Evolutionary conservation across 176 grass and related monocot species (phyloP), one percentile per base, ranked within the genome.

Genomic region (Aegilops tauschii): DNA sequence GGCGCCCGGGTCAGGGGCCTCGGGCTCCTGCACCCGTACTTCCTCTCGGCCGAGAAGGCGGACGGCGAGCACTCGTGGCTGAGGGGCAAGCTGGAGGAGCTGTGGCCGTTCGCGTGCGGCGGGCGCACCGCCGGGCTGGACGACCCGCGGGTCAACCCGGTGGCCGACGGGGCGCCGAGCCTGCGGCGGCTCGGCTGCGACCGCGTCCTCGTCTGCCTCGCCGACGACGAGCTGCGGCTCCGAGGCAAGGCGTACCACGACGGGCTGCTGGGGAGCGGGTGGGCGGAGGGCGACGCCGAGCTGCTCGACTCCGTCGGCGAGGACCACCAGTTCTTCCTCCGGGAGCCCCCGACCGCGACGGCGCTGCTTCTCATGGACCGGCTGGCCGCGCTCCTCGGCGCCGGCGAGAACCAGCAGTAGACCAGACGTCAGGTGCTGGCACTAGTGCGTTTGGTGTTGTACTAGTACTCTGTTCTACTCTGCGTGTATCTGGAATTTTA

Each of bases 71-170:
- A 1, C 42, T 71, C 61, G 34, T 84, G 61, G 86, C 0, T 88
- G 61, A 87, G 63, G 47, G 77, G 0, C 12, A 87, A 87, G 74
- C 58, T 91, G 20, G 85, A 78, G 73, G 80, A 91, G 89, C 4
- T 58, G 65, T 87, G 89, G 85, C 7, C 9, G 32, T 80, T 84
- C 56, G 75, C 81, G 66, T 87, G 85, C 79, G 65, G 73, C 35
- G 84, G 63, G 0, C 3, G 39, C 39, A 73, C 84, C 4, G 0
- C 52, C 5, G 89, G 79, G 5, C 10, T 14, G 37, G 80, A 67
- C 66, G 85, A 91, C 76, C 81, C 80, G 73, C 85, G 76, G 36
- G 20, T 87, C 80, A 84, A 87, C 74, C 89, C 89, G 54, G 34
- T 83, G 13, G 84, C 45, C 17, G 87, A 32, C 31, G 87, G 76